Base-by-base conservation (phyloP, 2,329 filamentous ascomycete genomes). In the Pyrenophora graminea region DNA sequence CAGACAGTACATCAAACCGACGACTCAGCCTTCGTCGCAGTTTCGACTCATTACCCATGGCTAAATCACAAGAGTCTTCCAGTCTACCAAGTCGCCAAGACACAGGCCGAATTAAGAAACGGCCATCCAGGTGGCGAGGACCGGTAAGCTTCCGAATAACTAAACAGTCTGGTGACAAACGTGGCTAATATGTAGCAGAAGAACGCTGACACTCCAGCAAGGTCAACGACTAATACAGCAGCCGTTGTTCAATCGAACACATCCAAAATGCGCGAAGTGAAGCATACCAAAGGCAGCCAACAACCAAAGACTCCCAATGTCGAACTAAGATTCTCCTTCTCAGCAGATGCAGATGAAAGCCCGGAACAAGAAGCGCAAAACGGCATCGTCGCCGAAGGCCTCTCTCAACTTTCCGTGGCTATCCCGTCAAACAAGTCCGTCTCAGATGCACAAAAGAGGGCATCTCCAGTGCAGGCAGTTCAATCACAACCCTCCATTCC, bases 241-340 rank as follows among this genome's bases (percentile, higher is more conserved):
- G 25, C 40, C 3, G 17, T 40, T 19, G 30, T 42, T 30, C 45
- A 48, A 12, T 40, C 48, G 3, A 36, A 53, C 7, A 6, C 30
- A 6, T 12, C 18, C 0, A 17, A n/a, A 32, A 25, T 33, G 21
- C 37, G 8, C 19, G 17, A 45, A 10, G 21, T 33, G 13, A 23
- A 23, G 15, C 13, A 3, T 23, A 45, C 12, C 5, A 6, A 17
- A 31, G 25, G 18, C 10, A 41, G 15, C n/a, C 40, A 31, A 6
- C 18, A 21, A 15, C 23, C 50, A 41, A 37, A 27, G n/a, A 9
- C 50, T 13, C 46, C 45, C 9, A 46, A 55, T 33, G 52, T 62
- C 27, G 43, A 46, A 13, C 36, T 64, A 8, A 56, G 61, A 0
- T 61, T 64, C 30, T 64, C 61, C 0, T 64, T 64, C 33, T 52